A percentile compares a stretch with the other conserved stretches of the same genome.
Conservation (phyloP, 228 moss, liverwort and hornwort genomes). For the Sphagnum fallax region DNA sequence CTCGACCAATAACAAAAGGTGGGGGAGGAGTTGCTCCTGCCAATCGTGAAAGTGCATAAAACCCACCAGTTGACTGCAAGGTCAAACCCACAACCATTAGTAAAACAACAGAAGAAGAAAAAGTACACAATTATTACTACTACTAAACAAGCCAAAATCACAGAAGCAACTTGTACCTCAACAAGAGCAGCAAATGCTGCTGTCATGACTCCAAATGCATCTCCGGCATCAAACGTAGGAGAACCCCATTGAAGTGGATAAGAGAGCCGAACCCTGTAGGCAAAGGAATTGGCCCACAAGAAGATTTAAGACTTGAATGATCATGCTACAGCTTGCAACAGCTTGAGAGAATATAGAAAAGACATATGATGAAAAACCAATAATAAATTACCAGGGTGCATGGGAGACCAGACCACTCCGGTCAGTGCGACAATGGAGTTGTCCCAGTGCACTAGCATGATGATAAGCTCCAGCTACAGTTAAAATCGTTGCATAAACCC, state of each 20-base stretch:
- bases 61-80: slow-evolving; percentile 53
- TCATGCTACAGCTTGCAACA: too few relatives aligned
- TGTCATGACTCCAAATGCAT: slow-evolving; percentile 48
- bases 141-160: neutral
- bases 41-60: slow-evolving; percentile 15
- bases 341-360: too few relatives aligned
- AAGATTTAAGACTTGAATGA: neutral
- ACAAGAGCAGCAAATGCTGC: slow-evolving; percentile 49
- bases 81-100: neutral
- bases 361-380: too few relatives aligned
- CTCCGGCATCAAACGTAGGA: slow-evolving; percentile 46
- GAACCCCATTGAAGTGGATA: slow-evolving; percentile 54
- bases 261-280: slow-evolving; percentile 37
- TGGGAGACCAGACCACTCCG: slow-evolving; percentile 61
- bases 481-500: slow-evolving; percentile 76
- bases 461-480: slow-evolving; percentile 84
- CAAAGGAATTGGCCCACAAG: neutral
- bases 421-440: slow-evolving; percentile 80
- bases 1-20: slow-evolving; percentile 2
- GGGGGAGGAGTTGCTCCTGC: slow-evolving; percentile 6
- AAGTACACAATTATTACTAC: too few relatives aligned
- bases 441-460: slow-evolving; percentile 58
- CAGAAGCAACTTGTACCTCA: slow-evolving; percentile 16
- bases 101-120: too few relatives aligned
- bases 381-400: slow-evolving; percentile 51